These are phyloP conservation scores for Withania somnifera DNA, from an alignment of 305 asterid species.

Conservation along the genomic window DNA sequence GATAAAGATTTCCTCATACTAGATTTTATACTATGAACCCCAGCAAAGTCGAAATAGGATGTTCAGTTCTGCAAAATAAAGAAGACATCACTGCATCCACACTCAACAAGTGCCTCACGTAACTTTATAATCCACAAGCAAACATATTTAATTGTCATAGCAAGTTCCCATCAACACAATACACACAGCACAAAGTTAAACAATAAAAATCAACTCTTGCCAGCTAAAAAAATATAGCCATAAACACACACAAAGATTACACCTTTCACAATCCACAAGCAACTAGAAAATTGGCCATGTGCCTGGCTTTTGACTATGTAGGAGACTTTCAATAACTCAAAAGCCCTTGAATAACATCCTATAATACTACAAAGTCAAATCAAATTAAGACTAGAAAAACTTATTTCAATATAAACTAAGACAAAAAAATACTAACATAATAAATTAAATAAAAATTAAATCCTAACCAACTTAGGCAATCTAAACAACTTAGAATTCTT, in stretches of 20 bases:
- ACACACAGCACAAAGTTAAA: not conserved
- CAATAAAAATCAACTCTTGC: not conserved
- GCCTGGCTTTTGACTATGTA: not conserved
- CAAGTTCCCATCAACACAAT: not conserved
- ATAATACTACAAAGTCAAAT: too few species aligned
- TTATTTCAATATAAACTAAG: too few species aligned
- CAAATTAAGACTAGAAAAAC: too few species aligned
- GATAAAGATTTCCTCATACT: not conserved
- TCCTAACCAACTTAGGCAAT: too few species aligned
- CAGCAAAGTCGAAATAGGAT: not conserved
- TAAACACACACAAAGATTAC: not conserved
- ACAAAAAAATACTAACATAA: too few species aligned
- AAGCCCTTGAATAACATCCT: too few species aligned
- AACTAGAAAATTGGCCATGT: not conserved
- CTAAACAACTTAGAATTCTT: too few species aligned
- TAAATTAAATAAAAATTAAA: too few species aligned
- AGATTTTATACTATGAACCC: not conserved
- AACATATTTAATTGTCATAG: not conserved
- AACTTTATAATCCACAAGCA: constrained; percentile 15
- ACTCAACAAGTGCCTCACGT: constrained; percentile 5
- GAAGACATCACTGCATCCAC: not conserved
- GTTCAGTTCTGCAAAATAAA: not conserved
- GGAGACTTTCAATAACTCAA: too few species aligned
- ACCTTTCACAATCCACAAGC: not conserved
- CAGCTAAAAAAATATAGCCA: not conserved